Evolutionary conservation across 2,329 filamentous ascomycete genomes (phyloP).

Genomic region (Diplodia sapinea): DNA sequence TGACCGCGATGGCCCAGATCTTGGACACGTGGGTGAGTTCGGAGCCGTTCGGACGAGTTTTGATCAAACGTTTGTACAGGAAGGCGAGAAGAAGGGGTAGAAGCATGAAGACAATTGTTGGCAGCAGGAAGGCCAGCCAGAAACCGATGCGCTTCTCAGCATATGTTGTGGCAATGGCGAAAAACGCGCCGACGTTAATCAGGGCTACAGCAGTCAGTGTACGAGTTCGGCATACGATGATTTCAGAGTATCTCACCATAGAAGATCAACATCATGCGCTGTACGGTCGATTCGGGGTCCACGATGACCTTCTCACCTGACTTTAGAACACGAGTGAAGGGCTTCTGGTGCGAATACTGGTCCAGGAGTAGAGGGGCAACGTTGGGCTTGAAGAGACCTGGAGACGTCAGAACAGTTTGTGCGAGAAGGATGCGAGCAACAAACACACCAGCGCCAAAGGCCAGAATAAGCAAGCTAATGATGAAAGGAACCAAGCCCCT

Average conservation of each 20-base stretch:
- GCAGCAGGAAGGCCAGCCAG: conserved; percentile 49
- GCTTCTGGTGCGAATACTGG: conserved; percentile 51
- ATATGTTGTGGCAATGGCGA: conserved; percentile 49
- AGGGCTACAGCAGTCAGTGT: conserved; percentile 27
- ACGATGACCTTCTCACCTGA: conserved; percentile 55
- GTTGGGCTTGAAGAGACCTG: conserved; percentile 49
- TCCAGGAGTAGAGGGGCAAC: conserved; percentile 54
- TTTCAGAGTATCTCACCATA: conserved; percentile 36
- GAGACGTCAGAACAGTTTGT: conserved; percentile 34
- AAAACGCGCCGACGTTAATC: conserved; percentile 44
- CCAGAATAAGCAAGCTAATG: conserved; percentile 48
- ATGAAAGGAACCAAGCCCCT: conserved; percentile 48
- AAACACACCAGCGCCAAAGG: conserved; percentile 44
- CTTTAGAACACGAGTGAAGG: conserved; percentile 52
- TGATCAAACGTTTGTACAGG: conserved; percentile 45
- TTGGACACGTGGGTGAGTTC: conserved; percentile 44
- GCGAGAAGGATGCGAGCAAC: conserved; percentile 40
- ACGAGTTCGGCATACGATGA: too few species aligned
- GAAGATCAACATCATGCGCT: conserved; percentile 46
- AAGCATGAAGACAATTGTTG: conserved; percentile 42
- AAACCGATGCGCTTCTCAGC: conserved; percentile 51
- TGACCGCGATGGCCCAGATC: conserved; percentile 44
- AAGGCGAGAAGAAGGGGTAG: conserved; percentile 38
- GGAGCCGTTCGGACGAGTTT: conserved; percentile 43
- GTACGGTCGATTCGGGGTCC: conserved; percentile 54